Evolutionary conservation across 2,329 filamentous ascomycete genomes (phyloP).

Genomic region (Aureobasidium sp.): DNA sequence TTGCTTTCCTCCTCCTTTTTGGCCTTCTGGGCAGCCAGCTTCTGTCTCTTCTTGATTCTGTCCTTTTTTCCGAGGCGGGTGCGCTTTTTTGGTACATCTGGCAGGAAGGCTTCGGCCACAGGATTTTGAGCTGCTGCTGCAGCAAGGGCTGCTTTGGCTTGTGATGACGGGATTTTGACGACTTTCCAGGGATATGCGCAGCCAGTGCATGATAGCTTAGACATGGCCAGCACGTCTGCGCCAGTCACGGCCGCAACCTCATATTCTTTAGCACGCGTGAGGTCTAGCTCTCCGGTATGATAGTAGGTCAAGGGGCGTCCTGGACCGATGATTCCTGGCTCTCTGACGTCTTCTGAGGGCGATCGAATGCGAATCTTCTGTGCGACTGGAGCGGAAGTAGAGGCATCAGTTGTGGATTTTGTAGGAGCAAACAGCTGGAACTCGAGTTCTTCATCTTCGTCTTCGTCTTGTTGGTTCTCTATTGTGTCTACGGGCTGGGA

Average conservation of each 20-base stretch:
- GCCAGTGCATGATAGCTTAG: constrained; percentile 20
- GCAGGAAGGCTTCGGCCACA: background rate
- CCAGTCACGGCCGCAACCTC: constrained; percentile 20
- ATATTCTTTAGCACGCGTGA: constrained; percentile 12
- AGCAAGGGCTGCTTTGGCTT: constrained; percentile 7
- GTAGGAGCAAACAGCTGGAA: constrained; percentile 25
- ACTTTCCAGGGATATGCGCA: constrained; percentile 25
- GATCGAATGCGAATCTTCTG: constrained; percentile 23
- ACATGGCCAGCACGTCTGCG: constrained; percentile 19
- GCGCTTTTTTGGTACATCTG: constrained; percentile 20
- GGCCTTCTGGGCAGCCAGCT: constrained; percentile 20
- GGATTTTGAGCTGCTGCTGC: background rate
- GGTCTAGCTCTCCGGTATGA: constrained; percentile 17
- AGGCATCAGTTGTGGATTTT: constrained; percentile 9
- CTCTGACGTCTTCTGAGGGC: constrained; percentile 19
- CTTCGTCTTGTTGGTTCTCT: constrained; percentile 10
- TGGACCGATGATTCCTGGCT: constrained; percentile 17
- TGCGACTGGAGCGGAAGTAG: constrained; percentile 3
- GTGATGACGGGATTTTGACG: constrained; percentile 18
- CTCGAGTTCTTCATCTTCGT: constrained; percentile 23
- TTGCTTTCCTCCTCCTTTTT: constrained; percentile 21
- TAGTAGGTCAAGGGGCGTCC: constrained; percentile 20
- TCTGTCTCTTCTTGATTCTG: constrained; percentile 24
- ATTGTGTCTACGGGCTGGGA: background rate
- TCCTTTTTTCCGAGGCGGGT: constrained; percentile 28